A percentile compares a stretch with the other conserved stretches of the same genome.
These are phyloP conservation scores for Zymoseptoria passerinii DNA, from an alignment of 2,329 filamentous ascomycete genomes.

Conservation along the genomic window DNA sequence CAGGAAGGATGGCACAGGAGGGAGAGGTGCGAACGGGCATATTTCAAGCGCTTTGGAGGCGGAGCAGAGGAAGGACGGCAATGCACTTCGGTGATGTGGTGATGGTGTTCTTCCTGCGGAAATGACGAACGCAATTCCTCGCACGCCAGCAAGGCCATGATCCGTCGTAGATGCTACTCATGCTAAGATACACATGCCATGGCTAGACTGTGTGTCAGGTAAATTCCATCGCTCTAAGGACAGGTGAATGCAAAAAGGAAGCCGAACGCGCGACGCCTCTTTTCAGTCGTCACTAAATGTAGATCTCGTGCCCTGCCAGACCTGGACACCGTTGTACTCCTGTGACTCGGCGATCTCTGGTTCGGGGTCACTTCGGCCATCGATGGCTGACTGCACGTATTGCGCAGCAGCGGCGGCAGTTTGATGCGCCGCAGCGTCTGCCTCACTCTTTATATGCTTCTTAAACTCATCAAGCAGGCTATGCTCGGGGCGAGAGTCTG, in stretches of 20 bases:
- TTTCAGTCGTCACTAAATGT: not conserved
- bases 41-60: slow-evolving; percentile 33
- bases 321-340: not conserved
- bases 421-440: not conserved
- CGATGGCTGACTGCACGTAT: no score
- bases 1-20: slow-evolving; percentile 37
- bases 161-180: not conserved
- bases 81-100: not conserved
- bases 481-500: not conserved
- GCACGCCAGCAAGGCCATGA: not conserved
- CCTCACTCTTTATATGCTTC: not conserved
- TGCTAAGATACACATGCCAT: not conserved
- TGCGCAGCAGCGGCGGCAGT: not conserved
- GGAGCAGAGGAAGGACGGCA: slow-evolving; percentile 19
- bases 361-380: not conserved
- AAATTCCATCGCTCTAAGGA: not conserved
- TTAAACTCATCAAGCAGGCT: not conserved
- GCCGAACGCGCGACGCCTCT: not conserved
- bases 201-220: not conserved
- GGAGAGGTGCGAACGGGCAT: slow-evolving; percentile 34
- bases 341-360: not conserved
- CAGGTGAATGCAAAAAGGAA: not conserved
- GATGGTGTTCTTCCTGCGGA: no score
- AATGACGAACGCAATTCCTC: no score
- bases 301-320: not conserved